These are phyloP conservation scores for Mimosa pudica DNA, from an alignment of 306 rosid genomes.

Conservation along the genomic window DNA sequence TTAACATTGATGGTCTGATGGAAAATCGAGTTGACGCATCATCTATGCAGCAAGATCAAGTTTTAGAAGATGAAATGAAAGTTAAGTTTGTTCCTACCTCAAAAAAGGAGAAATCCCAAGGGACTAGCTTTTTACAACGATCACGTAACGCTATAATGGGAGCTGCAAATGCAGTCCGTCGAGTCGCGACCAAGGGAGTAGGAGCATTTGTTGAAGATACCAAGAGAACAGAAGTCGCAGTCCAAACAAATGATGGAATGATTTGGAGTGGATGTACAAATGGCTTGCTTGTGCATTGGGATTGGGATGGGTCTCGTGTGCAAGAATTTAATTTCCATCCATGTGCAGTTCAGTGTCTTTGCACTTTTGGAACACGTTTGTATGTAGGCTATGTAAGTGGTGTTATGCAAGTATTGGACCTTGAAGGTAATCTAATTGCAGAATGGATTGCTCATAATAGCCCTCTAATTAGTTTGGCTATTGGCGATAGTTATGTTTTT, in stretches of 20 bases:
- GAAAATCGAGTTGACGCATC: conserved; percentile 88
- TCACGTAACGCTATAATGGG: conserved; percentile 95
- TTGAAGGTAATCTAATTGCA: conserved; percentile 82
- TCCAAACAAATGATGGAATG: conserved; percentile 77
- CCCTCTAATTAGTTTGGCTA: conserved; percentile 83
- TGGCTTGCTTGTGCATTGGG: conserved; percentile 94
- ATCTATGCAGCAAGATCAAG: conserved; percentile 76
- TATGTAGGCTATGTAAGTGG: conserved; percentile 95
- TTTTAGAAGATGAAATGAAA: conserved; percentile 81
- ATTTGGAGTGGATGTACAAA: conserved; percentile 97
- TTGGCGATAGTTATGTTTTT: conserved; percentile 62
- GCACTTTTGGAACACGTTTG: conserved; percentile 69
- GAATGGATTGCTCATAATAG: conserved; percentile 93
- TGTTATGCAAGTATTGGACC: conserved; percentile 76
- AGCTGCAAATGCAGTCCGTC: conserved; percentile 97
- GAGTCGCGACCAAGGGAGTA: conserved; percentile 92
- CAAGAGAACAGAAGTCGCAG: conserved; percentile 81
- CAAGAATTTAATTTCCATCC: conserved; percentile 82
- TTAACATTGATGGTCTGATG: conserved; percentile 82
- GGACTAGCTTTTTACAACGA: conserved; percentile 75
- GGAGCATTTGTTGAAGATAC: conserved; percentile 90
- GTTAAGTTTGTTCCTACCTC: conserved; percentile 73
- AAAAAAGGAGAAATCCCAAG: conserved; percentile 87
- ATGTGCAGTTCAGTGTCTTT: conserved; percentile 80
- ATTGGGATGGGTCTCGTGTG: conserved; percentile 77